Base-by-base conservation (phyloP, 2,329 filamentous ascomycete genomes). In the Lecanoromycetidae sp. region DNA sequence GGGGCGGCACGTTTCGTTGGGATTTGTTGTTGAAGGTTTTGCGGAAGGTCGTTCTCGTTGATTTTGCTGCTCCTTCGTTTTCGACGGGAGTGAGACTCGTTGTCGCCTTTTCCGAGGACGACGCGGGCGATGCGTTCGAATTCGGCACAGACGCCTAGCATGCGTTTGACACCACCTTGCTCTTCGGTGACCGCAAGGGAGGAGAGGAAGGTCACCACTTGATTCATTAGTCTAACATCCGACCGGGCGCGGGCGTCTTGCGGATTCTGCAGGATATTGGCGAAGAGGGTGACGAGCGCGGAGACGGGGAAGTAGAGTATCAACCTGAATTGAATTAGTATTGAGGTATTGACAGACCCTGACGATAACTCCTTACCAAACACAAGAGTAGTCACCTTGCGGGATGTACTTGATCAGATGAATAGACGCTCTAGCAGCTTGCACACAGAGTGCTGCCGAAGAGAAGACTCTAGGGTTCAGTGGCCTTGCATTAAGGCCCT, bases 271-370 rank as follows among this genome's bases (percentile, higher is more conserved):
- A 98, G 67, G 38, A 96, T 93, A 58, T 96, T 95, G 50, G 90
- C 88, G 59, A 98, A 98, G 2, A 98, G 70, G 0, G 91, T 96
- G 36, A 98, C 87, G 4, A 96, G 75, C 1, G 91, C 85, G 0
- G 91, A 94, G 7, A 98, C 88, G 0, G 91, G 91, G 66, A 94
- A 98, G 65, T 98, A 98, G 9, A 96, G 70, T 55, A 95, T 86
- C 60, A 98, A 75, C 87, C 76, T 79, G n/a, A n/a, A n/a, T n/a
- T n/a, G n/a, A n/a, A n/a, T n/a, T n/a, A n/a, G n/a, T n/a, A 40
- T 4, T 5, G 5, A 12, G 12, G n/a, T 8, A 19, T 34, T 46
- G 10, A 17, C 10, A 52, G 50, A 15, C 40, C 32, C 33, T 29
- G 13, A 15, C 13, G 13, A 13, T n/a, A 3, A 10, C 13, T 2